Base-by-base conservation (phyloP, 345 rosid genomes). In the Streptanthus diversifolius region DNA sequence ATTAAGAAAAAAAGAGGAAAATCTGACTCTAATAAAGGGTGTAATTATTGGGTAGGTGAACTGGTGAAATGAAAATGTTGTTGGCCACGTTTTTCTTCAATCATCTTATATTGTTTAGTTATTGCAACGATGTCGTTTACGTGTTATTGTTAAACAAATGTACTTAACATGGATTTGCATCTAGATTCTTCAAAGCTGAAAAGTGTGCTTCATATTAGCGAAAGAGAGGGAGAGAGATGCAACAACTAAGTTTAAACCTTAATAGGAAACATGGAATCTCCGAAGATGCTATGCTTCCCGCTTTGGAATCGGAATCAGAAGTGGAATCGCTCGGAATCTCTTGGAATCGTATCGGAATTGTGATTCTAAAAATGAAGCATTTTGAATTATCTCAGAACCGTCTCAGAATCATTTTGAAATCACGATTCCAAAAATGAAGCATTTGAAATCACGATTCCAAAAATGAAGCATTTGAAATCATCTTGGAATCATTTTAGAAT, bases 41-140 rank as follows among this genome's bases (percentile, higher is more conserved):
- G 19, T n/a, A n/a, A 53, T 30, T 29, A 22, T 32, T 54, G 21
- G 71, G 80, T 70, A 55, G 80, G 80, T 76, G 30, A 51, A 68
- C 59, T 54, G 70, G 72, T 57, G 67, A 49, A 55, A 61, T 24
- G 14, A 36, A 32, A 59, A 58, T 47, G 80, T 76, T 45, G 80
- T 76, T 76, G 80, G 75, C 36, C 80, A 76, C 75, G 80, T 76
- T 76, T 74, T 76, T 59, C 15, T 37, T 3, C n/a, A 48, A 57
- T 58, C 17, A 47, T 56, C 3, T 17, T 18, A 1, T 44, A 15
- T 15, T 5, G 8, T 52, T 27, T 25, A 11, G 1, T 21, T 44
- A 22, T 41, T 10, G 13, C 3, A 73, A 24, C 52, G 77, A 10
- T 27, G 29, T 1, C 66, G 52, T 35, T 35, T 63, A 15, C 3